Base-by-base conservation (phyloP, 345 rosid genomes). In the Trapa incisa region DNA sequence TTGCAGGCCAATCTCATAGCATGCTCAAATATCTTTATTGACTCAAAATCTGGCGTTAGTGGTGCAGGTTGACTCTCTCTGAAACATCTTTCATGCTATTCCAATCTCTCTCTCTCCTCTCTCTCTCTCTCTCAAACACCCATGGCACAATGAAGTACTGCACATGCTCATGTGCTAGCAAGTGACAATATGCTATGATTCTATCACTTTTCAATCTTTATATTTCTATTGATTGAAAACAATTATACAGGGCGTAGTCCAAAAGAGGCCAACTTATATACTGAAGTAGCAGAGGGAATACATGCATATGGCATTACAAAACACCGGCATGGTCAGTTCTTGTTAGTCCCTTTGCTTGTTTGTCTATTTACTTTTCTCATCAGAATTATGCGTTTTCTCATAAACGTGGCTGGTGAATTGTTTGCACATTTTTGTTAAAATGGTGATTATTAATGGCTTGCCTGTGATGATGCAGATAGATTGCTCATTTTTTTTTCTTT, bases 31-130 rank as follows among this genome's bases (percentile, higher is more conserved):
- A 82, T 94, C 29, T 89, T 94, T 60, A 84, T 89, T 15, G 99
- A 94, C 32, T 67, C 99, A 61, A 94, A 94, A 82, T 94, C 99
- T 77, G 99, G 97, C 63, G 97, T 84, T 66, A 94, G 97, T 70
- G 96, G 97, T 76, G 99, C 99, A 89, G 99, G 99, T 94, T 48
- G 76, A 45, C 35, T 69, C 74, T 74, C 47, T 72, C 37, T 6
- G 13, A 16, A 7, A 45, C 48, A 53, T 56, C 67, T 71, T 16
- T 47, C 45, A 45, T 65, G 35, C 37, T 48, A 39, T 14, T 65
- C 32, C 16, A 3, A 64, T 35, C 58, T 13, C 9, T 6, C 22
- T 45, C 68, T 65, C 54, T 65, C 67, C 43, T 13, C 48, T 45
- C 10, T 45, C 48, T 45, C 48, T 7, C 12, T 45, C 48, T 6